A percentile compares a stretch with the other conserved stretches of the same genome.
These are phyloP conservation scores for Phytophthora niederhauseri DNA, from an alignment of 352 stramenopile genomes.

Conservation along the genomic window DNA sequence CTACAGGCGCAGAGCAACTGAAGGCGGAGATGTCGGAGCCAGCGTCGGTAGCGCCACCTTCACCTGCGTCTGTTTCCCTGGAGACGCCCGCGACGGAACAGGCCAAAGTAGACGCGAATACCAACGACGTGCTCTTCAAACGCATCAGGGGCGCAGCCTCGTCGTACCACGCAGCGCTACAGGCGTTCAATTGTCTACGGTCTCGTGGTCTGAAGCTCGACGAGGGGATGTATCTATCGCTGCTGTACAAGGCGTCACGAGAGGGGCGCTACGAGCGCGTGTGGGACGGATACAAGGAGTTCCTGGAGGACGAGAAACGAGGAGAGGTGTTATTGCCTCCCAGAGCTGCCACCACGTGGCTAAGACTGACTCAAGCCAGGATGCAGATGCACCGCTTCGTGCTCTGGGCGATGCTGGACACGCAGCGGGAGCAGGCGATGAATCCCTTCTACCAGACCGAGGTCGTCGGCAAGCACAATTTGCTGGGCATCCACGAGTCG, in stretches of 20 bases:
- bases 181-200: conserved; percentile 40
- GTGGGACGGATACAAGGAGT: conserved; percentile 46
- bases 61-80: background rate
- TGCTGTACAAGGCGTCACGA: conserved; percentile 68
- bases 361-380: conserved; percentile 43
- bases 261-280: conserved; percentile 42
- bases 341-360: conserved; percentile 43
- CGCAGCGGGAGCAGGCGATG: conserved; percentile 37
- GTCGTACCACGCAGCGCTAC: conserved; percentile 38
- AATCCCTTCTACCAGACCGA: conserved; percentile 47
- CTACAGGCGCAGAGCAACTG: conserved; percentile 33
- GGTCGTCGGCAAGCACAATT: conserved; percentile 53
- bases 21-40: background rate
- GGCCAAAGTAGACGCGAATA: background rate
- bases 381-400: conserved; percentile 69
- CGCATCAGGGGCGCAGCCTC: conserved; percentile 13
- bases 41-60: background rate
- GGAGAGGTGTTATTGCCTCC: conserved; percentile 28
- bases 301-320: conserved; percentile 39
- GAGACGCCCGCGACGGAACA: background rate
- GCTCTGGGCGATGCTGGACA: conserved; percentile 67
- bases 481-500: conserved; percentile 52
- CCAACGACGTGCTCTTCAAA: background rate
- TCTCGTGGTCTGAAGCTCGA: conserved; percentile 25
- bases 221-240: conserved; percentile 53